Evolutionary conservation across 768 basidiomycete genomes (phyloP), one percentile per base, ranked within the genome.

Genomic region (Psilocybe cubensis): DNA sequence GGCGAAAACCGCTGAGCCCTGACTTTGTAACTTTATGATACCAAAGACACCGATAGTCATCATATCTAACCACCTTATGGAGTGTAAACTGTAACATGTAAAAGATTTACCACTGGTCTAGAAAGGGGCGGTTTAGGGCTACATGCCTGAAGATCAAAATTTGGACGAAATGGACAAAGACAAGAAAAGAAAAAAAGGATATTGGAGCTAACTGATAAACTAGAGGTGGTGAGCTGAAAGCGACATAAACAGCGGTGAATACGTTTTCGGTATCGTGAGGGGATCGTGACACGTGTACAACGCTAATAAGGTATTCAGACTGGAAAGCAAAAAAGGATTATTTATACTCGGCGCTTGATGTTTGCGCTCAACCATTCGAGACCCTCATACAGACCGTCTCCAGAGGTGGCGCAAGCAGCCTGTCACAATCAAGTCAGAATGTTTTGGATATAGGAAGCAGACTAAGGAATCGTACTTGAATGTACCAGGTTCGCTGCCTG

Each of bases 331-430:
- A 64, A 67, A 65, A 57, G 64, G 60, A 74, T 86, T n/a, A n/a
- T n/a, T n/a, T 85, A 91, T 77, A 80, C 79, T 74, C 89, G 88
- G 72, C 88, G 87, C 79, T 91, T 92, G 79, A 94, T 89, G 82
- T 94, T 94, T 64, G 85, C 83, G 65, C 89, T 91, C 84, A 94
- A 78, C 96, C 95, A 98, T 79, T 98, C 96, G 66, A 97, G 83
- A 75, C 96, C 96, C 79, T 98, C 96, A 74, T 98, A 98, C 57
- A 98, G 82, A 79, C 97, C 97, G 72, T 98, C 97, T 64, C 96
- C 97, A 65, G 92, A 96, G 43, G 97, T 98, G 55, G 97, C 97
- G 71, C 96, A 99, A 43, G 97, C 95, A 63, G 96, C 93, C 92
- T 99, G 64, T 44, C 42, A 38, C 52, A 41, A 58, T 33, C 51